phyloP scores from a whole-genome alignment of 352 stramenopile genomes.

The Pythium folliculosum region DNA sequence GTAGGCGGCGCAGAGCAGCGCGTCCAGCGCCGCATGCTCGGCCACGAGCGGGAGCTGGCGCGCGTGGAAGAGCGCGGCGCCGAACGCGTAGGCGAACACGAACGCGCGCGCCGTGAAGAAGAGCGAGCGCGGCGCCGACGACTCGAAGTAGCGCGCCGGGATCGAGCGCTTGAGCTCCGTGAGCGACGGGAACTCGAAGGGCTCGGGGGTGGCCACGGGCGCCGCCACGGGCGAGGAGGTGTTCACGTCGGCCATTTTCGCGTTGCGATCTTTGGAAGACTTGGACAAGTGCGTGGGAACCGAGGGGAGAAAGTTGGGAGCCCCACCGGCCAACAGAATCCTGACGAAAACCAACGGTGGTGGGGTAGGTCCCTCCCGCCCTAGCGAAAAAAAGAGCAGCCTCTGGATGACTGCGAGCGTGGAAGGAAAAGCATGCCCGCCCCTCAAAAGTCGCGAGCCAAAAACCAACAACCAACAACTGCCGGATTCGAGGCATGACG shows the following conservation, averaged over 20 bases:
- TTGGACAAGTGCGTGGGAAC: constrained; percentile 1
- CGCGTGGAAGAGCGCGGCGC: constrained; percentile 41
- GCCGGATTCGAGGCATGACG: constrained; percentile 1
- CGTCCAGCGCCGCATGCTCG: constrained; percentile 38
- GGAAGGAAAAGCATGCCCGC: background rate
- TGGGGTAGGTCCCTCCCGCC: constrained; percentile 1
- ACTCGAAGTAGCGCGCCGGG: constrained; percentile 71
- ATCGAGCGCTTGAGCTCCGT: constrained; percentile 83
- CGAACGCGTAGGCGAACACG: constrained; percentile 45
- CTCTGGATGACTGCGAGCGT: background rate
- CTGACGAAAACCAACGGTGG: constrained; percentile 1
- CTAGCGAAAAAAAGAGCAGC: background rate
- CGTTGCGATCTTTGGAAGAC: constrained; percentile 10
- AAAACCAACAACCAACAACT: constrained; percentile 11
- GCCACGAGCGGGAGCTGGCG: constrained; percentile 50
- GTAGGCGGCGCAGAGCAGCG: constrained; percentile 53
- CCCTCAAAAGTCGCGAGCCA: constrained; percentile 1
- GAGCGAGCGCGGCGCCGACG: constrained; percentile 64
- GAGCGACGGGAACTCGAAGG: constrained; percentile 72
- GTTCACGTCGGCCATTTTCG: background rate
- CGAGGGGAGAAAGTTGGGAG: background rate
- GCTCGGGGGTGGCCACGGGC: constrained; percentile 8
- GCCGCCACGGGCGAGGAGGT: background rate
- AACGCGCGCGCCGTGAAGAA: constrained; percentile 71
- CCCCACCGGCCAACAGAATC: background rate